Evolutionary conservation across 2,329 filamentous ascomycete genomes (phyloP).

Genomic region (Xylariaceae sp.): DNA sequence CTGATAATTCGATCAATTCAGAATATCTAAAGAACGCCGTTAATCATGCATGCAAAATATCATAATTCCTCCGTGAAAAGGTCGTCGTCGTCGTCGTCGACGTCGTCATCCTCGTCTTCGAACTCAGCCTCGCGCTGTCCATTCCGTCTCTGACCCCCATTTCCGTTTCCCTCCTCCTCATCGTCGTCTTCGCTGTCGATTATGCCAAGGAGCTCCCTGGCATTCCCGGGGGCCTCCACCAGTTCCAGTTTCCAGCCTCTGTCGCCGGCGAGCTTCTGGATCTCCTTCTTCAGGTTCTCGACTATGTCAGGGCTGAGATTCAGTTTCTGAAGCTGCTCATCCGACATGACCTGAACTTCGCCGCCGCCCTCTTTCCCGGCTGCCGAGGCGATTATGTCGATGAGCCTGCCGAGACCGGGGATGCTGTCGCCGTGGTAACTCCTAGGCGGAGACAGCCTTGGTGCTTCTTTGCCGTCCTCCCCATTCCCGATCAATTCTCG

Average conservation of each 20-base stretch:
- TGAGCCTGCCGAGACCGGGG: slow-evolving; percentile 29
- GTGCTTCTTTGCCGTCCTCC: slow-evolving; percentile 45
- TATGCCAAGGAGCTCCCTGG: slow-evolving; percentile 65
- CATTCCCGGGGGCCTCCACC: slow-evolving; percentile 60
- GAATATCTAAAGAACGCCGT: slow-evolving; percentile 17
- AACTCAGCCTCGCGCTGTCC: neutral
- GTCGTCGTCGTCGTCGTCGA: slow-evolving; percentile 18
- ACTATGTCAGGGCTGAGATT: slow-evolving; percentile 64
- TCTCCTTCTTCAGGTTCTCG: slow-evolving; percentile 62
- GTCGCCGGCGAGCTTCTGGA: slow-evolving; percentile 65
- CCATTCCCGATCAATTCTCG: slow-evolving; percentile 46
- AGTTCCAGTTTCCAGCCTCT: slow-evolving; percentile 78
- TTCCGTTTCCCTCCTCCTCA: slow-evolving; percentile 31
- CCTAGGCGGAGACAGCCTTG: slow-evolving; percentile 44
- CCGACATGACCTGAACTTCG: slow-evolving; percentile 54
- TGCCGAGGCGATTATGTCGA: slow-evolving; percentile 45
- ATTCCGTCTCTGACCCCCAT: neutral
- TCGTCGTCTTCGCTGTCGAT: slow-evolving; percentile 58
- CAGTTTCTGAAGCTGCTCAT: slow-evolving; percentile 64
- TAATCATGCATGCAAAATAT: slow-evolving; percentile 24
- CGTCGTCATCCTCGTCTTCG: neutral
- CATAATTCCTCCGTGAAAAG: slow-evolving; percentile 53
- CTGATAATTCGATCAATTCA: neutral
- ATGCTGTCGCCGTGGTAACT: slow-evolving; percentile 35
- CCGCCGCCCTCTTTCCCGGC: slow-evolving; percentile 56